Percentiles rank a stretch among this genome's conserved stretches.
Conservation (phyloP, 495 filamentous ascomycete species). For the Trichoderma virens region DNA sequence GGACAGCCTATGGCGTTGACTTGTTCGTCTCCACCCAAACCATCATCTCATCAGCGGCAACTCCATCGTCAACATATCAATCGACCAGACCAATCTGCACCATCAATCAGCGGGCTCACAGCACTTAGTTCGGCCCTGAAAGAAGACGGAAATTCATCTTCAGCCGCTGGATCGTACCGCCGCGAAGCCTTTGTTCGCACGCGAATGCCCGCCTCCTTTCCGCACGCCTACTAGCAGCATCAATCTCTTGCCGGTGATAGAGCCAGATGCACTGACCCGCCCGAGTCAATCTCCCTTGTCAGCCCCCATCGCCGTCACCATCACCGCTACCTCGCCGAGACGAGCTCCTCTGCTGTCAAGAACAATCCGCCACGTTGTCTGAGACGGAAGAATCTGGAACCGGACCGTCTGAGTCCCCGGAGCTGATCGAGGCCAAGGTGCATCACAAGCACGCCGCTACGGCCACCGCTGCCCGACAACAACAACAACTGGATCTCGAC, state of each 20-base stretch:
- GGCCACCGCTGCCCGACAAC: not conserved
- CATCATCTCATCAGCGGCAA: not conserved
- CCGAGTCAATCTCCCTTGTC: constrained; percentile 1
- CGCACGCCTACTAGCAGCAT: not conserved
- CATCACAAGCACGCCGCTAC: constrained; percentile 15
- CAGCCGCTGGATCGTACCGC: not conserved
- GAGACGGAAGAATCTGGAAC: constrained; percentile 50
- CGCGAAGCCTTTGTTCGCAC: not conserved
- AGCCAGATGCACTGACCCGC: constrained; percentile 7
- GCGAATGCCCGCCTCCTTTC: not conserved
- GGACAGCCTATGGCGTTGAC: not conserved
- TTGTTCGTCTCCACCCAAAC: not conserved
- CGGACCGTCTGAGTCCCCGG: constrained; percentile 62
- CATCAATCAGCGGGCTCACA: not conserved
- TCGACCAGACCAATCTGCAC: not conserved
- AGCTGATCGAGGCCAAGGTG: constrained; percentile 32
- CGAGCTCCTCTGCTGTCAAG: not conserved
- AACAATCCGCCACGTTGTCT: constrained; percentile 58
- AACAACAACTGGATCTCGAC: constrained; percentile 3
- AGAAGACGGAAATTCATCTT: not conserved
- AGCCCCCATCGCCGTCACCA: not conserved
- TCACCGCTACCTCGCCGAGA: constrained; percentile 3
- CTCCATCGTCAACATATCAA: not conserved
- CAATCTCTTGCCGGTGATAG: not conserved
- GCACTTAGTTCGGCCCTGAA: not conserved